Percentiles rank a stretch among this genome's conserved stretches.
Evolutionary conservation across 768 basidiomycete genomes (phyloP).

Genomic region (Suillus clintonianus): DNA sequence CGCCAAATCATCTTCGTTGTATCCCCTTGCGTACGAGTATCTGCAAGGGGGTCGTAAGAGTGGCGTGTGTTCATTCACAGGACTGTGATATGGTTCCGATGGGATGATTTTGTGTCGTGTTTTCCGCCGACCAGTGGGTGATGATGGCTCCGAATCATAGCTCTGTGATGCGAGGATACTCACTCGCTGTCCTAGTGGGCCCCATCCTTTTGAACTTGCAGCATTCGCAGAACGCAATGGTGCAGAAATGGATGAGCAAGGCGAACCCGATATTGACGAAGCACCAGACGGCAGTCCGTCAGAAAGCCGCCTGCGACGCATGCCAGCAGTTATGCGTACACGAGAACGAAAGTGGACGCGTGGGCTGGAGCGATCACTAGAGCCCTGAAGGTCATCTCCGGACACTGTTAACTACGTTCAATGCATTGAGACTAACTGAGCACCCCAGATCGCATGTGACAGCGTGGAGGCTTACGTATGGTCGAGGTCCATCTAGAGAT

Average conservation of each 20-base stretch:
- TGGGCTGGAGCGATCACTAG: slow-evolving; percentile 14
- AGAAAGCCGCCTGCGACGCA: slow-evolving; percentile 45
- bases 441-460: background rate
- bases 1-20: slow-evolving; percentile 24
- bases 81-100: slow-evolving; percentile 8
- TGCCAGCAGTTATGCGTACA: slow-evolving; percentile 75
- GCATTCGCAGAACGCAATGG: slow-evolving; percentile 67
- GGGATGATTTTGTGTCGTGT: slow-evolving; percentile 5
- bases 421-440: background rate
- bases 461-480: background rate
- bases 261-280: slow-evolving; percentile 58
- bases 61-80: slow-evolving; percentile 40
- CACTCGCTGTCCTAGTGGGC: slow-evolving; percentile 62
- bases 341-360: slow-evolving; percentile 72
- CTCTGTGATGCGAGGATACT: slow-evolving; percentile 26
- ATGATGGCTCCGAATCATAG: slow-evolving; percentile 4
- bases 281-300: slow-evolving; percentile 24
- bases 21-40: slow-evolving; percentile 18
- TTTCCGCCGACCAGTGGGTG: slow-evolving; percentile 15
- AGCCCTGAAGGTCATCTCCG: background rate
- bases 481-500: background rate
- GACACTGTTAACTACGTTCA: background rate
- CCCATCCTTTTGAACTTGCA: slow-evolving; percentile 53
- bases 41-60: slow-evolving; percentile 33
- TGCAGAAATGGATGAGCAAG: slow-evolving; percentile 80